Evolutionary conservation across 177 flowering plant genomes (phyloP), one percentile per base, ranked within the genome.

Genomic region (Telopea speciosissima): DNA sequence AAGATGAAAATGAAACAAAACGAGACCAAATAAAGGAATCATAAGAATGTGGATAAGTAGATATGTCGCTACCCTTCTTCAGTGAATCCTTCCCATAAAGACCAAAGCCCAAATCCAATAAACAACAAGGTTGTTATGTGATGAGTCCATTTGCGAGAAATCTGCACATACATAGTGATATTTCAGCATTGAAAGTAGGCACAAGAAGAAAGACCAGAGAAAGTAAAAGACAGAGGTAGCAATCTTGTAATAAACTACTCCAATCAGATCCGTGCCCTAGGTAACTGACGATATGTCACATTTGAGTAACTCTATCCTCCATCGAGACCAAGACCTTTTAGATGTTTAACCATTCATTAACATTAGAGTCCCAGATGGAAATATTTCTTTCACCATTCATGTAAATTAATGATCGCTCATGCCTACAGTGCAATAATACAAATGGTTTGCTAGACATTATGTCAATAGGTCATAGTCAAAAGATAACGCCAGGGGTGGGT

Each of bases 31-130:
- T 8, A 54, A 9, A 66, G 17, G 19, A 64, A 61, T 49, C 49
- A 3, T 44, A 63, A 33, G 22, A 40, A 70, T 31, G 5, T 13
- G 49, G 49, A 44, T 44, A 44, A 44, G 49, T 4, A 45, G 19
- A 12, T 45, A 45, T 45, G 73, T 8, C 25, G 49, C 74, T 87
- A 93, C 97, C 97, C 90, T 24, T 83, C 83, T 61, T 81, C 88
- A 25, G 77, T 80, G 75, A 89, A 87, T 68, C 84, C 99, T 79
- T 96, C 99, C 93, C 97, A 88, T 62, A 93, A 75, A 21, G 98
- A 88, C 97, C 94, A 95, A 19, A 96, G 72, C 21, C 98, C 98
- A 84, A 96, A 96, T 13, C 86, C 90, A 76, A 93, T 82, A 82
- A 93, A 96, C 75, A 96, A 81, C 14, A 89, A 13, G 63, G 99